Percentiles rank a stretch among this genome's conserved stretches.
Evolutionary conservation across 306 rosid genomes (phyloP).

Genomic region (Spatholobus suberectus): DNA sequence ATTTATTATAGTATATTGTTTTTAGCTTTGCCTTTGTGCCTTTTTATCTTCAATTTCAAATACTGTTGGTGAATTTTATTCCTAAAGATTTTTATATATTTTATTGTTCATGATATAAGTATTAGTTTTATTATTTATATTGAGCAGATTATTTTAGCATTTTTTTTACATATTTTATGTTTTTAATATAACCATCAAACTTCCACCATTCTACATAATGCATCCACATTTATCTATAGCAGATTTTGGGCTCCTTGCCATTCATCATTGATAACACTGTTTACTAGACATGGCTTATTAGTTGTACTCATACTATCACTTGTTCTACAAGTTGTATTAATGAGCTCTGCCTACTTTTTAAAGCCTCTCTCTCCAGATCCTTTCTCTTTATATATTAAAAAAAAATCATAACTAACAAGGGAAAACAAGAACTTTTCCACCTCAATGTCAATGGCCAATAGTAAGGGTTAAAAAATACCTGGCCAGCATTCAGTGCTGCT

Average conservation of each 20-base stretch:
- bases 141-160: not conserved
- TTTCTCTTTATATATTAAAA: not conserved
- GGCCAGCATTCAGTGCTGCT: conserved; percentile 74
- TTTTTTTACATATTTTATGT: not conserved
- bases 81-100: not conserved
- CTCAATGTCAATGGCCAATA: conserved; percentile 7
- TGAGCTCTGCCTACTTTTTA: not conserved
- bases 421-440: not conserved
- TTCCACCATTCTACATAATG: not conserved
- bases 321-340: not conserved
- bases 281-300: not conserved
- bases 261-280: not conserved
- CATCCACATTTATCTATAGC: not conserved
- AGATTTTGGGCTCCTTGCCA: not conserved
- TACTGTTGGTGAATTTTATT: not conserved
- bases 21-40: not conserved
- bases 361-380: not conserved
- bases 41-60: not conserved
- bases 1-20: not conserved
- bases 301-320: not conserved
- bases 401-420: not conserved
- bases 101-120: not conserved
- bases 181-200: not conserved
- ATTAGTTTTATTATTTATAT: not conserved
- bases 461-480: conserved; percentile 50